Evolutionary conservation across 164 flowering plant species (phyloP).

Genomic region (Umbilicus rupestris): DNA sequence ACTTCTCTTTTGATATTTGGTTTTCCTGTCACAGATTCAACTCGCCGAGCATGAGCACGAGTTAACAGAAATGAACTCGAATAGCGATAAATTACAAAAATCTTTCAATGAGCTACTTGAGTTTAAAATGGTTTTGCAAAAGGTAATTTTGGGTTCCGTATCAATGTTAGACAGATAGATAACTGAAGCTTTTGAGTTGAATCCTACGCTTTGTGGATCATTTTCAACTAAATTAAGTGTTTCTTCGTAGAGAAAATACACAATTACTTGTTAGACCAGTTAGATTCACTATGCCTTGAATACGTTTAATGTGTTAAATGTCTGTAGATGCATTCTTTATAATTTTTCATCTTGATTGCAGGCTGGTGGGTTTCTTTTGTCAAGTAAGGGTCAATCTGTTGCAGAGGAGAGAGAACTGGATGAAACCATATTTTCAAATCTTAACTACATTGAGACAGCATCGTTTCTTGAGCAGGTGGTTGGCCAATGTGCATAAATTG

Average conservation of each 20-base stretch:
- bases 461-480: constrained; percentile 85
- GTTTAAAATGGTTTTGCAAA: constrained; percentile 83
- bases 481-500: background rate
- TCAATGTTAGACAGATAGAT: background rate
- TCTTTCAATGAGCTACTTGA: constrained; percentile 84
- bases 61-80: constrained; percentile 81
- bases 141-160: constrained; percentile 35
- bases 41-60: constrained; percentile 88
- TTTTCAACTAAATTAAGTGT: no score
- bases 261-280: background rate
- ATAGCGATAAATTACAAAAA: constrained; percentile 71
- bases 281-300: constrained; percentile 1
- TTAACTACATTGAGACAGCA: constrained; percentile 45
- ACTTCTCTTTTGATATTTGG: background rate
- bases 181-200: no score
- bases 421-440: constrained; percentile 49
- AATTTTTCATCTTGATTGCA: constrained; percentile 28
- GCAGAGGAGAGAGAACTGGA: constrained; percentile 67
- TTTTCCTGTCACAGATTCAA: constrained; percentile 19
- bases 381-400: constrained; percentile 50
- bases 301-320: background rate
- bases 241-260: background rate
- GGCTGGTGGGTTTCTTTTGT: constrained; percentile 88
- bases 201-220: no score
- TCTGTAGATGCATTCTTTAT: background rate